Base-by-base conservation (phyloP, 2,329 filamentous ascomycete genomes). In the Thielaviopsis euricoi region DNA sequence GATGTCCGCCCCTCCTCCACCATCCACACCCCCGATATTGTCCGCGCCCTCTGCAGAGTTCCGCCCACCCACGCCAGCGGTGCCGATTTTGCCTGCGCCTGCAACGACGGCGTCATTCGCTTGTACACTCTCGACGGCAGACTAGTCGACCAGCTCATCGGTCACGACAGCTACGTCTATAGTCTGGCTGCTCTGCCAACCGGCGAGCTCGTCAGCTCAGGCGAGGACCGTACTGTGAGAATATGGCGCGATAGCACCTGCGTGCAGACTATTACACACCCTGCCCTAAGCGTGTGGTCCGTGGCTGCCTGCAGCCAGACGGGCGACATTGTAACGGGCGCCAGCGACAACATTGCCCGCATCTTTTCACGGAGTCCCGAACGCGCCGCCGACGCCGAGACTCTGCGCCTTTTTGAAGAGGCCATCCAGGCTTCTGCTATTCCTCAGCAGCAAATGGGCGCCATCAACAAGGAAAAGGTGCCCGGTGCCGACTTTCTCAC, bases 91-190 rank as follows among this genome's bases (percentile, higher is more conserved):
- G 93, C 90, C 52, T 95, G 90, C 50, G 90, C 93, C 17, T 88
- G 89, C 64, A 98, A 97, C 66, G 93, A 98, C 66, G 88, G 89
- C 26, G 75, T 90, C 21, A 86, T 98, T 61, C 81, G 90, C 52
- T 71, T 97, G 4, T 98, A 90, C 86, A 93, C 85, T 40, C 67
- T 95, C 25, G 80, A 85, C 56, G 93, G 93, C 0, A 76, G 84
- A 54, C 79, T 87, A 60, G 75, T 95, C 12, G 85, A 79, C 10
- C 83, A 90, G 68, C 75, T 98, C 2, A 80, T 84, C 60, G 93
- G 91, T 0, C 94, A 98, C 65, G 89, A 95, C 59, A 94, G 85
- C 67, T 98, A 95, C 68, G 93, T 98, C 59, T 98, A 98, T 70
- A 86, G 87, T 6, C 73, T 98, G 15, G 78, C 86, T 1, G 77